Percentiles rank a stretch among this genome's conserved stretches.
Conservation (phyloP, 2,329 filamentous ascomycete genomes). For the Aaosphaeria pasadenensis region DNA sequence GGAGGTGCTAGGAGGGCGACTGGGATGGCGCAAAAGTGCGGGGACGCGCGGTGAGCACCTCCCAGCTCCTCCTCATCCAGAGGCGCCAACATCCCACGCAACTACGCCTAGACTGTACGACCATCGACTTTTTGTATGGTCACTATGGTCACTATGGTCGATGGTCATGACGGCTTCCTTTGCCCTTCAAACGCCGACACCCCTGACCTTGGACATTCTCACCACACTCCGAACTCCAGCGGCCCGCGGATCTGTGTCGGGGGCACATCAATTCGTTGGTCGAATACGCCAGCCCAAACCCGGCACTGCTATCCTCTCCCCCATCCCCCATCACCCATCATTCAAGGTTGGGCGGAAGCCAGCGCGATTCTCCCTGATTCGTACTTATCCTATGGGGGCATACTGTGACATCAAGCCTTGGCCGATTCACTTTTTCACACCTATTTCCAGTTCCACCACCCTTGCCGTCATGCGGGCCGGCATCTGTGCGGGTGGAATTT, state of each 20-base stretch:
- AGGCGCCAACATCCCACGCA: constrained; percentile 32
- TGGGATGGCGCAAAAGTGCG: constrained; percentile 25
- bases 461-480: constrained; percentile 34
- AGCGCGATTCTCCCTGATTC: constrained; percentile 19
- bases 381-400: constrained; percentile 5
- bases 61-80: constrained; percentile 4
- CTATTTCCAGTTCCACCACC: constrained; percentile 23
- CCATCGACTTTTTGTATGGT: background rate
- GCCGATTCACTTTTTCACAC: constrained; percentile 19
- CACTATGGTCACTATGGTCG: too few species aligned
- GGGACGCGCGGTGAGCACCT: constrained; percentile 12
- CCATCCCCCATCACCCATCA: constrained; percentile 9
- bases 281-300: background rate
- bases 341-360: constrained; percentile 8
- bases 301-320: constrained; percentile 1
- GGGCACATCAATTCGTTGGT: constrained; percentile 11
- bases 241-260: constrained; percentile 1
- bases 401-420: constrained; percentile 32
- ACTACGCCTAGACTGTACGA: constrained; percentile 9
- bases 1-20: constrained; percentile 1
- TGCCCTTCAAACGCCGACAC: constrained; percentile 33
- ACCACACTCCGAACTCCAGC: constrained; percentile 2
- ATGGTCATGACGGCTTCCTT: background rate
- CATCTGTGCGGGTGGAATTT: constrained; percentile 21
- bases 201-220: constrained; percentile 7